Base-by-base conservation (phyloP, 1,284 basidiomycete genomes). In the Coriolopsis trogii region DNA sequence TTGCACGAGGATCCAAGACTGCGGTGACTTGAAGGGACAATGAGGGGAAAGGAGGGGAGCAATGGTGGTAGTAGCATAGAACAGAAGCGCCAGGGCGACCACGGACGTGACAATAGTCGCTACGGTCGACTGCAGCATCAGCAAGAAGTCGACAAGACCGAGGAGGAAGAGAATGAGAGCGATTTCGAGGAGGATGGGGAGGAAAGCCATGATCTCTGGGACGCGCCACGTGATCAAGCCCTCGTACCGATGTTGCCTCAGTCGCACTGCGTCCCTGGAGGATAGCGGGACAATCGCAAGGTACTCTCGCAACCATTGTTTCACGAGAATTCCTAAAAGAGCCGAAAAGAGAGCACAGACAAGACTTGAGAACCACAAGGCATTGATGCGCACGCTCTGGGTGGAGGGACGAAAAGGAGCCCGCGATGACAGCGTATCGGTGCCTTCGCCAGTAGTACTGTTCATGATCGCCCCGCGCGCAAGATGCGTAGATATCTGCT, bases 1-100 rank as follows among this genome's bases (percentile, higher is more conserved):
- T 7, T 45, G 24, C 8, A 53, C 33, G 39, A 58, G 38, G 20
- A 48, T 25, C 63, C 64, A 66, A 6, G 66, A 56, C 46, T 67
- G 63, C 0, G 66, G 66, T 4, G 65, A 65, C 33, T 63, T 68
- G 55, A 59, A 68, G 2, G 66, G 58, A 33, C 63, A 65, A n/a
- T 42, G 30, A 4, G 46, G 6, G 13, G 47, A 54, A 39, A 66
- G 57, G 7, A 55, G 47, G 1, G 66, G 65, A 6, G 63, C 30
- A 7, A 67, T 37, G 3, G 58, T 60, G 0, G 65, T 66, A 6
- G 21, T 26, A 2, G 50, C 37, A 34, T 63, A 61, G 53, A 61
- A 60, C 8, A 61, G 23, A 6, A 68, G 51, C 2, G 55, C 51
- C 0, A 53, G 25, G 3, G 45, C 59, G 20, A 64, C 40, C 3